Percentiles rank a stretch among this genome's conserved stretches.
Conservation (phyloP, 2,329 filamentous ascomycete genomes). For the Bipolaris oryzae region DNA sequence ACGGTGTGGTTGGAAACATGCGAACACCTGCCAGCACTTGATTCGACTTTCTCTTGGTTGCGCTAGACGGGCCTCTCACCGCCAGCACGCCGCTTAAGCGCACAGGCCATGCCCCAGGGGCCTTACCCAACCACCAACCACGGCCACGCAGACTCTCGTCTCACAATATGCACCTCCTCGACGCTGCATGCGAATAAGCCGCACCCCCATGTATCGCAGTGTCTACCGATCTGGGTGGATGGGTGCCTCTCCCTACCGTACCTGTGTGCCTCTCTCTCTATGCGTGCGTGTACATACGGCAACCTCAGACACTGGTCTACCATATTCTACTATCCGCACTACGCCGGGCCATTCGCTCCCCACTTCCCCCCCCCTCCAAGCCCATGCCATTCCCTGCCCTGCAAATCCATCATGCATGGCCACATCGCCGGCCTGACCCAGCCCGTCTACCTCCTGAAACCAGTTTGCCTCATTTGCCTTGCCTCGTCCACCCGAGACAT, state of each 20-base stretch:
- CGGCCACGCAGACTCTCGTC: conserved; percentile 21
- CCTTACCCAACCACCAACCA: conserved; percentile 28
- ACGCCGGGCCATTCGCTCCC: conserved; percentile 14
- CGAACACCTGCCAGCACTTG: conserved; percentile 14
- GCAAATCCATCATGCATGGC: neutral
- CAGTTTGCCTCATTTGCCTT: neutral
- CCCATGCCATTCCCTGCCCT: neutral
- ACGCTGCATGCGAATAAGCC: conserved; percentile 15
- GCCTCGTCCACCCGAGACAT: neutral
- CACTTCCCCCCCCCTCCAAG: conserved; percentile 6
- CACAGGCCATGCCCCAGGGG: conserved; percentile 20
- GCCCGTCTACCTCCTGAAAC: neutral
- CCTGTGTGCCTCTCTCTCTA: neutral
- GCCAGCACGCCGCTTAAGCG: conserved; percentile 28
- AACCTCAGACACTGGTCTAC: conserved; percentile 2
- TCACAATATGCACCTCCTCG: conserved; percentile 24
- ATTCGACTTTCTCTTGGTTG: conserved; percentile 28
- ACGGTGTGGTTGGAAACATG: conserved; percentile 14
- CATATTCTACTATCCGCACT: conserved; percentile 3
- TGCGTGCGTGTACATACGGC: neutral
- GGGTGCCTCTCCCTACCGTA: neutral
- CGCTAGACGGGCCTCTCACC: conserved; percentile 30
- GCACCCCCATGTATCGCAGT: neutral
- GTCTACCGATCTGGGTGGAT: neutral
- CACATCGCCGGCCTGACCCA: neutral